phyloP scores from a whole-genome alignment of 192 early-diverging fungal genomes.

The Umbelopsis sp. region DNA sequence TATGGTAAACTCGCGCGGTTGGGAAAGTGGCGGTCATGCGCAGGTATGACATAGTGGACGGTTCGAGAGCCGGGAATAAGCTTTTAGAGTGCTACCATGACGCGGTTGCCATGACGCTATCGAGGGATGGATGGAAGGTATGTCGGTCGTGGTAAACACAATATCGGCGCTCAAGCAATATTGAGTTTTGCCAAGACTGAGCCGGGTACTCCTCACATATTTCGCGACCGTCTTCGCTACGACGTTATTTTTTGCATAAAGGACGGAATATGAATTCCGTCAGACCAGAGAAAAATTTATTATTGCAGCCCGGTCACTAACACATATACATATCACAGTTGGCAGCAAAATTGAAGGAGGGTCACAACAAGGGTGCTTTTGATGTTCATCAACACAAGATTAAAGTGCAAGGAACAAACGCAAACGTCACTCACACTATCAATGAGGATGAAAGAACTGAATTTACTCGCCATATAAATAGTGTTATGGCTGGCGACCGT shows the following conservation, averaged over 20 bases:
- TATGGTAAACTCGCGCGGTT: neutral
- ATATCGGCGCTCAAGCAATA: too few relatives aligned
- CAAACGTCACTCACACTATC: constrained; percentile 94
- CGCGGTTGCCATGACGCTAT: neutral
- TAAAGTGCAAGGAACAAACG: constrained; percentile 79
- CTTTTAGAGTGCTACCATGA: too few relatives aligned
- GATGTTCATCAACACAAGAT: constrained; percentile 78
- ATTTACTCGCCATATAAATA: constrained; percentile 95
- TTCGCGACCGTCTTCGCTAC: neutral
- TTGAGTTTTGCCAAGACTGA: constrained; percentile 6
- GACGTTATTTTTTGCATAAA: neutral
- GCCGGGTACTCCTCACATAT: neutral
- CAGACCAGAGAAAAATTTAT: neutral
- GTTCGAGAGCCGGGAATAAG: too few relatives aligned
- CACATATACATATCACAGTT: constrained; percentile 39
- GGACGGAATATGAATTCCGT: constrained; percentile 1
- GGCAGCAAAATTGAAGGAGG: constrained; percentile 53
- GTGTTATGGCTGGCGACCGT: constrained; percentile 75
- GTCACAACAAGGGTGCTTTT: constrained; percentile 50
- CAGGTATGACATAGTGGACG: neutral
- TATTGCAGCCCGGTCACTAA: neutral
- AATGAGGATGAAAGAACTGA: constrained; percentile 98
- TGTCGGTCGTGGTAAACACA: too few relatives aligned
- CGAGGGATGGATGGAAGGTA: too few relatives aligned
- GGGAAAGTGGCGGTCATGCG: neutral